phyloP scores from a whole-genome alignment of 2,329 filamentous ascomycete genomes.

The Alternaria sp. region DNA sequence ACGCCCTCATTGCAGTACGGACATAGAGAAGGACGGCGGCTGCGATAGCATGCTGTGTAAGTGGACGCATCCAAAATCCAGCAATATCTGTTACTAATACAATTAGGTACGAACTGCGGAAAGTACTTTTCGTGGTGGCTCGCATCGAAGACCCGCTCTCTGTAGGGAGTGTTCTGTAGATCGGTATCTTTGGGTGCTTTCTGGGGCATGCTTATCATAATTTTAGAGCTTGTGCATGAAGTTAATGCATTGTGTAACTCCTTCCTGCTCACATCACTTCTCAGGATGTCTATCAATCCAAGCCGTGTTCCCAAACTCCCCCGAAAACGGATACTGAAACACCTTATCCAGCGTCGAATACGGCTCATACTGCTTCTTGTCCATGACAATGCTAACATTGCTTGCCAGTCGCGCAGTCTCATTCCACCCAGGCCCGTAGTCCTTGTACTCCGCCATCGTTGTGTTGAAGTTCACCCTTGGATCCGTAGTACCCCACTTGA shows the following conservation, averaged over 20 bases:
- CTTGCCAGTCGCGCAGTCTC: conserved; percentile 51
- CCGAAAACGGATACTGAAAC: conserved; percentile 46
- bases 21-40: neutral
- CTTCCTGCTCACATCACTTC: neutral
- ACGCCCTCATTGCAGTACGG: neutral
- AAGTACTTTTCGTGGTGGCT: too few relatives aligned
- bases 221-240: too few relatives aligned
- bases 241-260: too few relatives aligned
- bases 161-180: too few relatives aligned
- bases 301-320: conserved; percentile 52
- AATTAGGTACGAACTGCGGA: too few relatives aligned
- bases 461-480: conserved; percentile 52
- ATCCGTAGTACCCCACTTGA: conserved; percentile 56
- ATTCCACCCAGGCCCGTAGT: conserved; percentile 62
- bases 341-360: conserved; percentile 33
- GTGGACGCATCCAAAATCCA: too few relatives aligned
- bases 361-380: conserved; percentile 38
- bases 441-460: conserved; percentile 63
- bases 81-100: too few relatives aligned
- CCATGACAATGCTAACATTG: conserved; percentile 57
- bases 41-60: accelerated
- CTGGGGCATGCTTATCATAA: too few relatives aligned
- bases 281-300: conserved; percentile 55
- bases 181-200: too few relatives aligned
- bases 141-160: too few relatives aligned